A percentile compares a stretch with the other conserved stretches of the same genome.
Conservation (phyloP, 2,329 filamentous ascomycete genomes). For the Bipolaris sorokiniana region DNA sequence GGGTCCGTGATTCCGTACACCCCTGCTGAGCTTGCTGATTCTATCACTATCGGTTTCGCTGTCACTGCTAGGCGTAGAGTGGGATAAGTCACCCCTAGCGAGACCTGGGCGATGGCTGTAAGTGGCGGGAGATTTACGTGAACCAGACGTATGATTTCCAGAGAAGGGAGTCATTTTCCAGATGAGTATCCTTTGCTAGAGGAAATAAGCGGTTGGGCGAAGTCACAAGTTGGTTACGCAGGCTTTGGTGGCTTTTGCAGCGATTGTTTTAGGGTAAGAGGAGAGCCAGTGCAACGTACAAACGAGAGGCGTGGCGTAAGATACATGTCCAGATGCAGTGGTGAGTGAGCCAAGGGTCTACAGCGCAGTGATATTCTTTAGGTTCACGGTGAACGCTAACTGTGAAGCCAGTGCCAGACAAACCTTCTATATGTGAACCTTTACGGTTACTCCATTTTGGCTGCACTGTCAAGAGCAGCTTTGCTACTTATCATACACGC, state of each 20-base stretch:
- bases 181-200: not conserved
- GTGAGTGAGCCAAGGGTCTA: not conserved
- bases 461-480: not conserved
- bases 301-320: not conserved
- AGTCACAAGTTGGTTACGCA: not conserved
- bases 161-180: not conserved
- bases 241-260: too few relatives aligned
- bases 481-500: slow-evolving; percentile 14
- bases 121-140: not conserved
- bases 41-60: not conserved
- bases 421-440: not conserved
- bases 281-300: not conserved
- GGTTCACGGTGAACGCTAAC: slow-evolving; percentile 4
- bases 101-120: not conserved
- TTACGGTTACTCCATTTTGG: not conserved
- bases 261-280: not conserved
- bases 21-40: not conserved
- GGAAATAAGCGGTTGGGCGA: not conserved
- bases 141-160: not conserved
- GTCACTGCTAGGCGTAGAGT: not conserved
- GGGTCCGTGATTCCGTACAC: not conserved
- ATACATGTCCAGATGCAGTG: not conserved
- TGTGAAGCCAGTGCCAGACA: not conserved
- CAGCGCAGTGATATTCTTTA: not conserved
- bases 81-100: too few relatives aligned